Evolutionary conservation across 1,139 yeast species (phyloP).

Genomic region (Wickerhamiella infanticola): DNA sequence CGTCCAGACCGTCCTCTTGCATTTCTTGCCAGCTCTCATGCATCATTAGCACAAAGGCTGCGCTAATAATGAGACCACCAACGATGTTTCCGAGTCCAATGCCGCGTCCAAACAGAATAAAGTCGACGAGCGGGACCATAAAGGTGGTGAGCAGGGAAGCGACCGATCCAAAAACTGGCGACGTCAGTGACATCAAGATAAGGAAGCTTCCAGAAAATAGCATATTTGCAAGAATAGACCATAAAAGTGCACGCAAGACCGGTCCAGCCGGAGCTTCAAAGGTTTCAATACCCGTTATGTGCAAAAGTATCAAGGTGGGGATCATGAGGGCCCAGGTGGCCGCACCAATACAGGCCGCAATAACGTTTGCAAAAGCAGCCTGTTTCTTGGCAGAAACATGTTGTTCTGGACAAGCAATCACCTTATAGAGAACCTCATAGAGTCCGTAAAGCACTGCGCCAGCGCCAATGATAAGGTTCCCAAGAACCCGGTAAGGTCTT

Average conservation of each 20-base stretch:
- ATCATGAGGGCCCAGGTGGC: conserved; percentile 40
- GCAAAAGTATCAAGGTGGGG: conserved; percentile 34
- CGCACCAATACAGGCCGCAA: conserved; percentile 44
- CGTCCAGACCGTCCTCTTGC: conserved; percentile 30
- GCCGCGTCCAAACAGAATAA: conserved; percentile 47
- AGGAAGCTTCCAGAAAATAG: conserved; percentile 59
- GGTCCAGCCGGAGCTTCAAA: conserved; percentile 41
- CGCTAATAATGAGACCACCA: conserved; percentile 31
- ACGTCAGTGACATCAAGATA: conserved; percentile 67
- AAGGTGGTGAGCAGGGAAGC: conserved; percentile 67
- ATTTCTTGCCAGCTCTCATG: conserved; percentile 42
- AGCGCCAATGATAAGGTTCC: conserved; percentile 52
- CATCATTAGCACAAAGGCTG: conserved; percentile 56
- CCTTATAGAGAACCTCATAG: conserved; percentile 73
- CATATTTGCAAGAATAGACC: conserved; percentile 41
- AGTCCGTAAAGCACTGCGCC: conserved; percentile 81
- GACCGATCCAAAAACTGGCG: conserved; percentile 75
- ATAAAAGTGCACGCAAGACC: conserved; percentile 17
- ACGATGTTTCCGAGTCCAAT: conserved; percentile 23
- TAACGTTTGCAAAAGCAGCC: conserved; percentile 41
- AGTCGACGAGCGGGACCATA: conserved; percentile 66
- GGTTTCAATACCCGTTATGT: conserved; percentile 40
- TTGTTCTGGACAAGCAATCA: conserved; percentile 60
- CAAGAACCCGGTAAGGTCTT: conserved; percentile 51
- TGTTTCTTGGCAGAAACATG: conserved; percentile 38